phyloP scores from a whole-genome alignment of 768 basidiomycete genomes.

The Mycena haematopus region DNA sequence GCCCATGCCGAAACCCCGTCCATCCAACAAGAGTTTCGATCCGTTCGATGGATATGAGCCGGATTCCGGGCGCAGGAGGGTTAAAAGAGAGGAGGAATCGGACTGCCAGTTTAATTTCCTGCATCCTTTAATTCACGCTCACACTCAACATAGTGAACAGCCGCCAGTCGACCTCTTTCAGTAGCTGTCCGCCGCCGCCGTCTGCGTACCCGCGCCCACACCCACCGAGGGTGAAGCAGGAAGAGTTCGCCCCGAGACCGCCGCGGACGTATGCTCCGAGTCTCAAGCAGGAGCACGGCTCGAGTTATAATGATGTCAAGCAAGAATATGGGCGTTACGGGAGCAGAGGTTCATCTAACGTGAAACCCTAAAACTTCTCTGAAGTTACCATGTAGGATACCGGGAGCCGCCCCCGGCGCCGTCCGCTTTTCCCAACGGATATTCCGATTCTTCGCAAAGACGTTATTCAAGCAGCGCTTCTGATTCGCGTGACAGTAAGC shows the following conservation, averaged over 20 bases:
- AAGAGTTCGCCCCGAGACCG: neutral
- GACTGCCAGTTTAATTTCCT: neutral
- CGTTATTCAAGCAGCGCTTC: neutral
- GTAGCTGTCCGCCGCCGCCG: neutral
- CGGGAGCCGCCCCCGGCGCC: neutral
- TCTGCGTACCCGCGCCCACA: neutral
- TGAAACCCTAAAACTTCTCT: too few species aligned
- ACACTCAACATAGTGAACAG: neutral
- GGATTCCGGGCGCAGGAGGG: neutral
- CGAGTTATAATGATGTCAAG: too few species aligned
- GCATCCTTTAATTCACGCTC: neutral
- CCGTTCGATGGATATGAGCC: conserved; percentile 10
- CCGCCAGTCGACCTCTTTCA: neutral
- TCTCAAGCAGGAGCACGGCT: neutral
- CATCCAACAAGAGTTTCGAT: conserved; percentile 1
- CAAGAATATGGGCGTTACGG: neutral
- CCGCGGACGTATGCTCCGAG: neutral
- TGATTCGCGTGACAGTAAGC: neutral
- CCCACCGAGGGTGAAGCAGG: neutral
- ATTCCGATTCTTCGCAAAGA: neutral
- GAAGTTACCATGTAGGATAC: neutral
- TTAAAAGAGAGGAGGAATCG: neutral
- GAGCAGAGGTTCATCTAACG: neutral
- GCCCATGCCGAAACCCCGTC: neutral
- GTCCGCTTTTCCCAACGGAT: neutral